These are phyloP conservation scores for Discostella stelligeroides DNA, from an alignment of 108 stramenopile genomes.

Conservation along the genomic window DNA sequence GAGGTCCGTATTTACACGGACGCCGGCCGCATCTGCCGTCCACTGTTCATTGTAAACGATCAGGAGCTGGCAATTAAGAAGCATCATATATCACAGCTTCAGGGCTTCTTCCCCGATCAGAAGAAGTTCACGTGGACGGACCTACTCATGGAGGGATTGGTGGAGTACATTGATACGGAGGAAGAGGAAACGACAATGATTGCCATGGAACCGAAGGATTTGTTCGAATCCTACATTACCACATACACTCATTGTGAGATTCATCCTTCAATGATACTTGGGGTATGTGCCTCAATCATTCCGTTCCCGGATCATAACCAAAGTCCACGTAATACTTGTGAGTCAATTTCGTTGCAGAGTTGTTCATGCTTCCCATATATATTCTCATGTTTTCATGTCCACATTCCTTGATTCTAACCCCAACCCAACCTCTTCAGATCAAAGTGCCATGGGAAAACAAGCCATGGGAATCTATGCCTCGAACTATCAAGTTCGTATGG, in stretches of 20 bases:
- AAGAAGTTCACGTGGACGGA: conserved; percentile 90
- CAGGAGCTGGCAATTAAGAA: conserved; percentile 85
- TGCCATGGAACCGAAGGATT: conserved; percentile 96
- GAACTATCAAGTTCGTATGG: conserved; percentile 98
- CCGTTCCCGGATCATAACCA: conserved; percentile 99
- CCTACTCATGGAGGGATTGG: conserved; percentile 91
- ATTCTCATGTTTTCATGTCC: too few species aligned
- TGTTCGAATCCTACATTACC: conserved; percentile 88
- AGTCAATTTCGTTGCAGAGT: conserved; percentile 81
- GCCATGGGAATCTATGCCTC: conserved; percentile 98
- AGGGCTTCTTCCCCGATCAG: conserved; percentile 66
- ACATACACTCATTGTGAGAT: conserved; percentile 99
- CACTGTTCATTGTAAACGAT: conserved; percentile 93
- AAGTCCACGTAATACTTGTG: conserved; percentile 99
- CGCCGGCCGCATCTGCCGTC: conserved; percentile 98
- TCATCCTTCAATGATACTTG: conserved; percentile 98
- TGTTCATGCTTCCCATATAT: neutral
- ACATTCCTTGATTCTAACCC: neutral
- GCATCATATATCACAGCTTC: conserved; percentile 80
- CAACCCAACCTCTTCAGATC: conserved; percentile 18
- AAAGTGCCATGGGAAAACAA: conserved; percentile 90
- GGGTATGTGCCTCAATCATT: conserved; percentile 94
- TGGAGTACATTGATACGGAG: conserved; percentile 99
- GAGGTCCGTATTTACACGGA: conserved; percentile 98
- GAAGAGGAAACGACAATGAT: conserved; percentile 99